phyloP scores from a whole-genome alignment of 2,329 filamentous ascomycete genomes.

The Aspergillus flavus region DNA sequence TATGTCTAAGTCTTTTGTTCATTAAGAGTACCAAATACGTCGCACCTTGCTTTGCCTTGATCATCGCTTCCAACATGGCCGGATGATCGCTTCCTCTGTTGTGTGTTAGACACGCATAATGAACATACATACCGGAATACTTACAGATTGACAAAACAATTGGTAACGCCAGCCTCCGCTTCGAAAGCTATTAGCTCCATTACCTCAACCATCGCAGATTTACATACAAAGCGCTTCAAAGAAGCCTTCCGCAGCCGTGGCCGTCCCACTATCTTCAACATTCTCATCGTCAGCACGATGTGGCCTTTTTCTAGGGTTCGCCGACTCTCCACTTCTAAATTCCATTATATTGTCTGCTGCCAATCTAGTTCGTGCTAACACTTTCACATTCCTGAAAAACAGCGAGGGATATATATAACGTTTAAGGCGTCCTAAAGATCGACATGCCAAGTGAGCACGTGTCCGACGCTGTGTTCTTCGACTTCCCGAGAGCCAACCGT shows the following conservation, averaged over 20 bases:
- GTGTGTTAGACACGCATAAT: not conserved
- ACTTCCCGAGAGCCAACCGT: not conserved
- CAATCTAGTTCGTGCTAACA: not conserved
- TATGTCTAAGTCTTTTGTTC: not conserved
- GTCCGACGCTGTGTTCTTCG: not conserved
- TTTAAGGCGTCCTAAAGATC: not conserved
- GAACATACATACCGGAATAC: not conserved
- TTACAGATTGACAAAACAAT: constrained; percentile 11
- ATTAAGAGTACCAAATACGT: not conserved
- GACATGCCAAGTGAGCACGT: not conserved
- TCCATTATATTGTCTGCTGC: not conserved
- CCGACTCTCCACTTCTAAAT: not conserved
- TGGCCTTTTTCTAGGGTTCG: not conserved
- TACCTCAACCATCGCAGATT: not conserved
- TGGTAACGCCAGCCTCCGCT: constrained; percentile 13
- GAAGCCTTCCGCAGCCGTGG: not conserved
- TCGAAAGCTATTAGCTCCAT: not conserved
- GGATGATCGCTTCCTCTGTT: constrained; percentile 12
- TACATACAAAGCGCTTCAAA: not conserved
- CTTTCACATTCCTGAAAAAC: not conserved
- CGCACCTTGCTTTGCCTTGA: constrained; percentile 1
- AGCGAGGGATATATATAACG: not conserved
- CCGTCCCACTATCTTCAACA: not conserved
- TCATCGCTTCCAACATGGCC: constrained; percentile 15
- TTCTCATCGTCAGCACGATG: not conserved